These are phyloP conservation scores for Suillus hirtellus DNA, from an alignment of 768 basidiomycete species.

Conservation along the genomic window DNA sequence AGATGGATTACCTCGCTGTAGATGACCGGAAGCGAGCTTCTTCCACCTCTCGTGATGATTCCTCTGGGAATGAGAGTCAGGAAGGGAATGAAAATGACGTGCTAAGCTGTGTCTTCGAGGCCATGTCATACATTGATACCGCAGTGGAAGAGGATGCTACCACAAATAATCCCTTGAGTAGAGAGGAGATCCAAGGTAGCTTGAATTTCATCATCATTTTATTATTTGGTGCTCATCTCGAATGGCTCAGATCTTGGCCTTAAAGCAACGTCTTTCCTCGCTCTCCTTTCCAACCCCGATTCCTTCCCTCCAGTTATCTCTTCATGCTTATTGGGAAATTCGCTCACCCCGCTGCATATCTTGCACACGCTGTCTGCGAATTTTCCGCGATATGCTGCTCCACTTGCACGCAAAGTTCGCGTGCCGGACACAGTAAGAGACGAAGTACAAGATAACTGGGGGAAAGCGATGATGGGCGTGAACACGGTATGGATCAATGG, in stretches of 20 bases:
- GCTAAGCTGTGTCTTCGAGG: conserved; percentile 31
- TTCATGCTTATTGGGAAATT: conserved; percentile 23
- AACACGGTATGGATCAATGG: conserved; percentile 86
- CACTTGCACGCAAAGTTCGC: conserved; percentile 68
- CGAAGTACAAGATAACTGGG: conserved; percentile 60
- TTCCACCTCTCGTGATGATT: conserved; percentile 1
- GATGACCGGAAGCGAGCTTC: conserved; percentile 64
- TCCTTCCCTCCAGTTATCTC: conserved; percentile 36
- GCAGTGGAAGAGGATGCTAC: conserved; percentile 36
- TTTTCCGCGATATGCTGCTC: conserved; percentile 83
- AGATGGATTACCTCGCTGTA: conserved; percentile 92
- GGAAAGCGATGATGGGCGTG: conserved; percentile 49
- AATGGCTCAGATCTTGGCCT: conserved; percentile 56
- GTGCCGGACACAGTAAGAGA: conserved; percentile 48
- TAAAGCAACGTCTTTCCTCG: conserved; percentile 75
- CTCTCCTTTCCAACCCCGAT: conserved; percentile 51
- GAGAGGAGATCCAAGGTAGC: conserved; percentile 58
- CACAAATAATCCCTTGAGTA: conserved; percentile 44
- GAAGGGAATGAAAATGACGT: conserved; percentile 23
- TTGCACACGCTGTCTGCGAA: conserved; percentile 78
- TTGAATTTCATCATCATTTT: conserved; percentile 13
- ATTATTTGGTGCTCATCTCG: neutral
- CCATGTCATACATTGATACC: conserved; percentile 30
- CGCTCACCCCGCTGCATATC: conserved; percentile 19
- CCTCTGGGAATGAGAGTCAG: neutral